Evolutionary conservation across 768 basidiomycete genomes (phyloP), one percentile per base, ranked within the genome.

Genomic region (Glaciozyma martinii): DNA sequence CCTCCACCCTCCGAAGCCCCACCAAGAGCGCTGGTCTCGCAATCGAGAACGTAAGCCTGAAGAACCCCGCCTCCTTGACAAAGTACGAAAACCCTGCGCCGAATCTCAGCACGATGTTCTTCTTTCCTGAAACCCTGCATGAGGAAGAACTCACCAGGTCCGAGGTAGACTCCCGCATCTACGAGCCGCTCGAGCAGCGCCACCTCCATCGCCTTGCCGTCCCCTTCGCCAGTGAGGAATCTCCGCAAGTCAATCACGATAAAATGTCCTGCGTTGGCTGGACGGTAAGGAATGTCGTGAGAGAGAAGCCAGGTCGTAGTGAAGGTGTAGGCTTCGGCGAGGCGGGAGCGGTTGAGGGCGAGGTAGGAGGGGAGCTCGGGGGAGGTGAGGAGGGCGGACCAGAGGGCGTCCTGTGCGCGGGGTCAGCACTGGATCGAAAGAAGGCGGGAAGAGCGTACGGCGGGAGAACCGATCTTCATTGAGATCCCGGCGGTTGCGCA

Each of bases 381-480:
- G 55, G 71, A 67, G 49, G 61, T 61, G 4, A 74, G 59, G 29
- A 74, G 62, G 19, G 58, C 44, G 6, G 71, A 60, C 66, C 68
- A 74, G 21, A 73, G 62, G 21, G 58, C 62, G 58, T 73, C 72
- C 71, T 71, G 5, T 3, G 5, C 7, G 21, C 12, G 16, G 13
- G 19, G 53, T 55, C 47, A 43, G 54, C 16, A 37, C 7, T 18
- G n/a, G 44, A 7, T 18, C 5, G 18, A 23, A 32, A 25, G 25
- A 42, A 15, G 40, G 23, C 5, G 7, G 23, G 32, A n/a, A 13
- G 23, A 15, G 56, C 67, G 16, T 19, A 69, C 72, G 9, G 70
- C 59, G 23, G 70, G 65, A 15, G 66, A 68, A 10, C 68, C 66
- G 53, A 73, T 63, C 66, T 73, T 74, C 66, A 73, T 72, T 1